Percentiles rank a stretch among this genome's conserved stretches.
These are phyloP conservation scores for Cyclotella sp. DNA, from an alignment of 108 stramenopile genomes.

Conservation along the genomic window DNA sequence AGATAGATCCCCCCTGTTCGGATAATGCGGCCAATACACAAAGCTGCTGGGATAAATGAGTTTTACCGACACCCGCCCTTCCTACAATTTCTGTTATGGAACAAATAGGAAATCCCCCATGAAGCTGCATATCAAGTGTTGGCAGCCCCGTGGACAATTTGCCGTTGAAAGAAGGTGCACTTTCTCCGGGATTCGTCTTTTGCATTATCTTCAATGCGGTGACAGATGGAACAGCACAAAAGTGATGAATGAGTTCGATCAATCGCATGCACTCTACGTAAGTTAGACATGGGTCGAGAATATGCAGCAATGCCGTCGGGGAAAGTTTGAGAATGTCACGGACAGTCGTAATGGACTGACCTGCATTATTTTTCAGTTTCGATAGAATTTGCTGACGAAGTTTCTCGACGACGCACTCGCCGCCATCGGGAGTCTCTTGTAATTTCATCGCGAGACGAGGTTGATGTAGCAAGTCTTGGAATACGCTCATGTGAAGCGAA, in stretches of 20 bases:
- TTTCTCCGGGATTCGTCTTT: background rate
- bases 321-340: constrained; percentile 62
- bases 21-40: constrained; percentile 66
- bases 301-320: constrained; percentile 48
- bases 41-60: constrained; percentile 80
- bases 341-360: constrained; percentile 55
- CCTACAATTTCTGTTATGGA: constrained; percentile 81
- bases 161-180: background rate
- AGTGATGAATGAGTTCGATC: constrained; percentile 45
- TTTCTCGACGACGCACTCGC: constrained; percentile 4
- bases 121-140: constrained; percentile 61
- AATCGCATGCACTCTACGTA: constrained; percentile 61
- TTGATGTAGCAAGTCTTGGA: constrained; percentile 54
- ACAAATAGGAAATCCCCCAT: constrained; percentile 71
- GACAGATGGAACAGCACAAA: constrained; percentile 50
- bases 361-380: constrained; percentile 28
- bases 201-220: constrained; percentile 49
- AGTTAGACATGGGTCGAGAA: constrained; percentile 81
- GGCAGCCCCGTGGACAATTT: constrained; percentile 66
- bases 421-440: background rate
- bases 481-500: constrained; percentile 67
- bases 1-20: constrained; percentile 63
- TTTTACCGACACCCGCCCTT: constrained; percentile 80
- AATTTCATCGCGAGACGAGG: constrained; percentile 13
- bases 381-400: constrained; percentile 42